Evolutionary conservation across 768 basidiomycete species (phyloP).

Genomic region (Amyloporia xantha): DNA sequence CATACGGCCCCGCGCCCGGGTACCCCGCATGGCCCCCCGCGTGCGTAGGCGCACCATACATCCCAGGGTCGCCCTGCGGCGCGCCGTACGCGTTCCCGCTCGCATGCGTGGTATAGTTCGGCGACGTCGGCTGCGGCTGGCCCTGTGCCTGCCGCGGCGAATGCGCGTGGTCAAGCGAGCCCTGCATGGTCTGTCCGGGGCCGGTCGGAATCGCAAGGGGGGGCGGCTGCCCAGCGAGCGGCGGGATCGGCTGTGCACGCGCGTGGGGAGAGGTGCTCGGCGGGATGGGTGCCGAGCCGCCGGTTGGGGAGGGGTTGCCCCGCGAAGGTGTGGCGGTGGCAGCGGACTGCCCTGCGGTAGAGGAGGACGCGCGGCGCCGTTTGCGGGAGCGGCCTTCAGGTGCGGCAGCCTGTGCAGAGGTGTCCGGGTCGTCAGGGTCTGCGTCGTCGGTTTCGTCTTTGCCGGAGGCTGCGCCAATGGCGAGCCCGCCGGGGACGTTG

Average conservation of each 20-base stretch:
- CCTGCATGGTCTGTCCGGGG: constrained; percentile 14
- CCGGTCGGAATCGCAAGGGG: constrained; percentile 13
- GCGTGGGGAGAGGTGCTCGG: constrained; percentile 20
- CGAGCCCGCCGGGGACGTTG: constrained; percentile 75
- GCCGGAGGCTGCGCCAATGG: constrained; percentile 62
- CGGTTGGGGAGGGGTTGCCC: constrained; percentile 1
- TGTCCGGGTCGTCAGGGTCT: constrained; percentile 15
- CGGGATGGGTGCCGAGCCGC: constrained; percentile 5
- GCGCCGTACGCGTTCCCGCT: constrained; percentile 4
- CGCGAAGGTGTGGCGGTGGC: no score
- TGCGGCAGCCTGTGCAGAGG: no score
- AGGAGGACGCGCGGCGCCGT: constrained; percentile 14
- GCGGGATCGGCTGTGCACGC: constrained; percentile 14
- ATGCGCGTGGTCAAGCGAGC: not conserved
- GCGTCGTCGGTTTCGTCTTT: constrained; percentile 53
- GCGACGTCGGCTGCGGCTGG: constrained; percentile 14
- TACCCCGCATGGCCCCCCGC: constrained; percentile 8
- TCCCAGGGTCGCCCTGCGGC: constrained; percentile 11
- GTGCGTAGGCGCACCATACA: constrained; percentile 12
- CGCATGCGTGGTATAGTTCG: constrained; percentile 16
- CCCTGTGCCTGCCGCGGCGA: constrained; percentile 14
- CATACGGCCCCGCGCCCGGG: constrained; percentile 10
- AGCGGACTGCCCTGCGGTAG: not conserved
- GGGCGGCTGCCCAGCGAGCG: constrained; percentile 13
- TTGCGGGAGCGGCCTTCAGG: constrained; percentile 13